Conservation (phyloP, 306 rosid genomes). For the Albizia julibrissin region DNA sequence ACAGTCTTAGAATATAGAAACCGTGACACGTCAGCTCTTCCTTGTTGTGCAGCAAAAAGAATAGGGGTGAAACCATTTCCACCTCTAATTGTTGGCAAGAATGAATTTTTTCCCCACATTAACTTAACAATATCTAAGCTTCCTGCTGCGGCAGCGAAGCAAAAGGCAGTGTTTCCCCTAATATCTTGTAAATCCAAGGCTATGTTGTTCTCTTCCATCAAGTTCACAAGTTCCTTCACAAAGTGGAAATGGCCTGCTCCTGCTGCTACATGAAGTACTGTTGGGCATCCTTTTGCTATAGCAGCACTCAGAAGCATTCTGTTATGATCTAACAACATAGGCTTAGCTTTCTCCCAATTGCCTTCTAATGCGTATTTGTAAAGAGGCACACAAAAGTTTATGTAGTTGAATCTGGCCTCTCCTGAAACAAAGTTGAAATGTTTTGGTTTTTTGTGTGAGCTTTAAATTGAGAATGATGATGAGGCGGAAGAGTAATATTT, state of each 20-base stretch:
- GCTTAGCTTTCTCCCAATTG: conserved; percentile 30
- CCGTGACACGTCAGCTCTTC: conserved; percentile 32
- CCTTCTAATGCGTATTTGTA: conserved; percentile 35
- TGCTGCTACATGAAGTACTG: conserved; percentile 37
- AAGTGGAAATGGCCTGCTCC: conserved; percentile 8
- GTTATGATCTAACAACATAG: neutral
- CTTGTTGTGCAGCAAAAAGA: conserved; percentile 40
- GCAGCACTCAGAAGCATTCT: neutral
- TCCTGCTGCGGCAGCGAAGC: conserved; percentile 38
- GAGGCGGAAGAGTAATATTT: neutral
- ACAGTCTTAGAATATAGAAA: neutral
- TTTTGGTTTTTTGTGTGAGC: neutral
- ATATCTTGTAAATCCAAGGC: conserved; percentile 24
- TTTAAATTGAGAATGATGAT: neutral
- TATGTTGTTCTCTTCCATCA: neutral
- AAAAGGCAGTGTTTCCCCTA: conserved; percentile 40
- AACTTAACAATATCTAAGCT: neutral
- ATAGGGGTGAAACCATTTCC: conserved; percentile 26
- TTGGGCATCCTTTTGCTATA: conserved; percentile 26
- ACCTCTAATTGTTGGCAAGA: conserved; percentile 1
- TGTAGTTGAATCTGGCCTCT: neutral
- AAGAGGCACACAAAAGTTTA: conserved; percentile 39
- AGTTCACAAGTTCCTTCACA: neutral
- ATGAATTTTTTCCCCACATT: neutral
- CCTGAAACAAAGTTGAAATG: conserved; percentile 17